Evolutionary conservation across 257 asterid genomes (phyloP), one percentile per base, ranked within the genome.

Genomic region (Nicotiana tomentosiformis): DNA sequence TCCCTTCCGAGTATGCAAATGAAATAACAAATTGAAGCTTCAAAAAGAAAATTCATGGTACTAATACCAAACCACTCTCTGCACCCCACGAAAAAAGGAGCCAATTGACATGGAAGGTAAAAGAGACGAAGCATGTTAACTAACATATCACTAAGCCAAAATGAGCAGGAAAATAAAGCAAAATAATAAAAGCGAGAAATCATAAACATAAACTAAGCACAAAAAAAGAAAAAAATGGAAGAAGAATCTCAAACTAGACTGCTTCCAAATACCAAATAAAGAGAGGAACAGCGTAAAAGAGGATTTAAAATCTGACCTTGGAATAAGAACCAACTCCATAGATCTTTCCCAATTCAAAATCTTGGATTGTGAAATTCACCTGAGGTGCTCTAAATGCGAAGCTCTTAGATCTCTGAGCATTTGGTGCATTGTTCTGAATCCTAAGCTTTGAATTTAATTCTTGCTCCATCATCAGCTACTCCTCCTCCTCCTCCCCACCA

Each of bases 291-390:
- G n/a, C 3, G 46, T 11, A 20, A 76, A 51, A 3, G 51, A 7
- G 46, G 15, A 74, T 23, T 78, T 77, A 86, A 81, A 64, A 62
- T 74, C 46, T 83, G 65, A 93, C 99, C 99, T 95, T 95, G 83
- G 99, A 95, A 89, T 95, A 95, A 84, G 99, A 95, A 89, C 99
- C 99, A 88, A 93, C 98, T 68, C 99, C 99, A 89, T 95, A 95
- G 91, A 95, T 95, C 91, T 93, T 93, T 69, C 91, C 99, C 90
- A 93, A 87, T 85, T 95, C 97, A 91, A 95, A 95, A 89, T 95
- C 98, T 86, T 95, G 99, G 79, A 95, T 91, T 86, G 87, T 89
- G 79, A 95, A 95, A 90, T 92, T 91, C 89, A 93, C 98, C 91
- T 93, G 98, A 2, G 99, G 99, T 32, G 99, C 99, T 86, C 97